Percentiles rank a stretch among this genome's conserved stretches.
Conservation (phyloP, 2,329 filamentous ascomycete species). For the Phoma sp. region DNA sequence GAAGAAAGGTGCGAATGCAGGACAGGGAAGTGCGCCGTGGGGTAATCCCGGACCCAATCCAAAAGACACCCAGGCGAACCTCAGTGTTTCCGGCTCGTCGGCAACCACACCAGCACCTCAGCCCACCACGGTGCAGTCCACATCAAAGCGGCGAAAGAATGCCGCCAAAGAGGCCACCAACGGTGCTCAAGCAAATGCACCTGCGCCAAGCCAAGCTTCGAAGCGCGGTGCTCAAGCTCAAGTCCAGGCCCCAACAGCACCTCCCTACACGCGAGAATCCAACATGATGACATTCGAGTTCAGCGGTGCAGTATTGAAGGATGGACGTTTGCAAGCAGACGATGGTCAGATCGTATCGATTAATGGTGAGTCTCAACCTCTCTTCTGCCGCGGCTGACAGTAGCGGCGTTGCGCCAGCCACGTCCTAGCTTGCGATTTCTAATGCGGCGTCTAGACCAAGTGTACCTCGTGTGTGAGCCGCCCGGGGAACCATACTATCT, state of each 20-base stretch:
- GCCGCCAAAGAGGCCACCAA: slow-evolving; percentile 51
- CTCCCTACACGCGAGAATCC: slow-evolving; percentile 63
- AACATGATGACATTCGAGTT: slow-evolving; percentile 91
- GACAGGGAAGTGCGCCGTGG: slow-evolving; percentile 50
- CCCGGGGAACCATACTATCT: slow-evolving; percentile 98
- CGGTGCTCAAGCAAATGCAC: slow-evolving; percentile 43
- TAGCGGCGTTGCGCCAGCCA: slow-evolving; percentile 39
- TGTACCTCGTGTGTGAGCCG: slow-evolving; percentile 96
- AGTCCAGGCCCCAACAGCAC: slow-evolving; percentile 47
- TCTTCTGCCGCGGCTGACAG: slow-evolving; percentile 29
- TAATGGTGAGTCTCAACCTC: slow-evolving; percentile 70
- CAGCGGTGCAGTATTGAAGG: slow-evolving; percentile 70
- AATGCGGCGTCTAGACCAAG: slow-evolving; percentile 68
- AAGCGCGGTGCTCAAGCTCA: slow-evolving; percentile 47
- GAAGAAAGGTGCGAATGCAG: slow-evolving; percentile 49
- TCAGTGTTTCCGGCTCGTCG: slow-evolving; percentile 62
- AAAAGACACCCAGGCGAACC: slow-evolving; percentile 43
- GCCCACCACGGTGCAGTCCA: slow-evolving; percentile 43
- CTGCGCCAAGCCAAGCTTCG: slow-evolving; percentile 49
- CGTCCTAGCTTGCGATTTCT: slow-evolving; percentile 41
- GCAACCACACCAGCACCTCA: slow-evolving; percentile 58
- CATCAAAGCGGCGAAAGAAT: slow-evolving; percentile 84
- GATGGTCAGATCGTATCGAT: slow-evolving; percentile 83
- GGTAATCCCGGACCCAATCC: slow-evolving; percentile 43
- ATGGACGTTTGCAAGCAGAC: slow-evolving; percentile 84